A percentile compares a stretch with the other conserved stretches of the same genome.
Evolutionary conservation across 2,329 filamentous ascomycete species (phyloP).

Genomic region (Sclerotinia trifoliorum): DNA sequence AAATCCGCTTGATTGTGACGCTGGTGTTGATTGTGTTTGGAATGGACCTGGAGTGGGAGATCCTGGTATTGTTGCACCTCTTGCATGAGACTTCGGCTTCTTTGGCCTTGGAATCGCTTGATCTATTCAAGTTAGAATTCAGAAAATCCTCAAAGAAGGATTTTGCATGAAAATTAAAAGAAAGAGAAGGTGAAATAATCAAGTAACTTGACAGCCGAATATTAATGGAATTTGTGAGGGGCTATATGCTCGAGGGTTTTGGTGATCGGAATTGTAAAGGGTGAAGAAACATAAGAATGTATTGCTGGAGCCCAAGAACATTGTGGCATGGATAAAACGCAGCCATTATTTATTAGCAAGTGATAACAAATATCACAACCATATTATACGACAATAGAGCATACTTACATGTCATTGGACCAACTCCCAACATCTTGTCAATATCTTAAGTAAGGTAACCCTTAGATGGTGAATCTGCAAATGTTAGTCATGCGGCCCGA

Average conservation of each 20-base stretch:
- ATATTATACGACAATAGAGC: not conserved
- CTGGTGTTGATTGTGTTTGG: not conserved
- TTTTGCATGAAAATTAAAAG: not conserved
- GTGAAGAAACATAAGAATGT: not conserved
- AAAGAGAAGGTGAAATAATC: not conserved
- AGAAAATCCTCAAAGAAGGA: not conserved
- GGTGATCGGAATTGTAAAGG: not conserved
- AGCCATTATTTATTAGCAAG: slow-evolving; percentile 12
- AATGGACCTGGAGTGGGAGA: not conserved
- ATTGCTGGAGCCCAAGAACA: not conserved
- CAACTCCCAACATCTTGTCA: slow-evolving; percentile 19
- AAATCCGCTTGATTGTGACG: not conserved
- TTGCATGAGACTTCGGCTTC: slow-evolving; percentile 15
- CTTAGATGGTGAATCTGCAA: not conserved
- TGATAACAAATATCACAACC: not conserved
- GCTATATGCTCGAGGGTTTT: not conserved
- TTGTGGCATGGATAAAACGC: slow-evolving; percentile 16
- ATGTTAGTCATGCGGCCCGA: not conserved
- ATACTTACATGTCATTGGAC: slow-evolving; percentile 18
- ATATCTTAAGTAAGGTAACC: not conserved
- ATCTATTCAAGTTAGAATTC: slow-evolving; percentile 25
- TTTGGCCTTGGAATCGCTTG: slow-evolving; percentile 1
- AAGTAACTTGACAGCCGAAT: not conserved
- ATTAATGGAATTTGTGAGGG: not conserved
- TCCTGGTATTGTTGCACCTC: slow-evolving; percentile 15